Percentiles rank a stretch among this genome's conserved stretches.
Conservation (phyloP, 805 yeast species). For the Cyberlindnera euphorbiiphila region DNA sequence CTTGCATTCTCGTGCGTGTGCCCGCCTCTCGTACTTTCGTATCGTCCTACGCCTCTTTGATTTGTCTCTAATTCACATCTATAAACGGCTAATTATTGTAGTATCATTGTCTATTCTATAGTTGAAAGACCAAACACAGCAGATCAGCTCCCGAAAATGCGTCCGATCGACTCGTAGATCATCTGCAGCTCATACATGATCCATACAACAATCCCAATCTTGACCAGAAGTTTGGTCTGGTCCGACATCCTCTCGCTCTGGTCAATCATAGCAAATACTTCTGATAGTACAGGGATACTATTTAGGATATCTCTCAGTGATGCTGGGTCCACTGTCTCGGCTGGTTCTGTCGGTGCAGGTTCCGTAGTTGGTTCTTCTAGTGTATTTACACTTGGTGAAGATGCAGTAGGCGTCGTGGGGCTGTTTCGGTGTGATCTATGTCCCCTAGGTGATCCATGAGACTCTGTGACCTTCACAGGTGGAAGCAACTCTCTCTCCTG, state of each 20-base stretch:
- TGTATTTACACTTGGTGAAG: not conserved
- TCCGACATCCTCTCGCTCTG: constrained; percentile 10
- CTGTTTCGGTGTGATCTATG: too few relatives aligned
- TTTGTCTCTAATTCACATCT: too few relatives aligned
- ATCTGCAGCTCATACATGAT: constrained; percentile 32
- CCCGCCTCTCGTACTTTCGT: too few relatives aligned
- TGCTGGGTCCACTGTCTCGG: not conserved
- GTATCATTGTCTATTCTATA: too few relatives aligned
- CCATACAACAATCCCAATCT: constrained; percentile 28
- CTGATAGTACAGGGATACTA: constrained; percentile 18
- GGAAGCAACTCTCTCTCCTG: not conserved
- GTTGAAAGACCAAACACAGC: too few relatives aligned
- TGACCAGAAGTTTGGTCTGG: constrained; percentile 12
- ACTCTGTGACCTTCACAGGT: too few relatives aligned
- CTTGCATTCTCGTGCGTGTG: too few relatives aligned
- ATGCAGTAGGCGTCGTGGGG: too few relatives aligned
- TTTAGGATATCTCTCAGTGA: constrained; percentile 9
- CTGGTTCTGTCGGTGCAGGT: not conserved
- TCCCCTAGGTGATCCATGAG: too few relatives aligned
- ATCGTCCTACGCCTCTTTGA: too few relatives aligned
- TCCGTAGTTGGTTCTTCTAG: not conserved
- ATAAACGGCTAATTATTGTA: too few relatives aligned
- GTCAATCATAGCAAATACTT: constrained; percentile 15
- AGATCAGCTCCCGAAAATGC: constrained; percentile 1
- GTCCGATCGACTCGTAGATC: constrained; percentile 11